Base-by-base conservation (phyloP, 225 moss, liverwort and hornwort genomes). In the Bryoerythrophyllum caledonicum region DNA sequence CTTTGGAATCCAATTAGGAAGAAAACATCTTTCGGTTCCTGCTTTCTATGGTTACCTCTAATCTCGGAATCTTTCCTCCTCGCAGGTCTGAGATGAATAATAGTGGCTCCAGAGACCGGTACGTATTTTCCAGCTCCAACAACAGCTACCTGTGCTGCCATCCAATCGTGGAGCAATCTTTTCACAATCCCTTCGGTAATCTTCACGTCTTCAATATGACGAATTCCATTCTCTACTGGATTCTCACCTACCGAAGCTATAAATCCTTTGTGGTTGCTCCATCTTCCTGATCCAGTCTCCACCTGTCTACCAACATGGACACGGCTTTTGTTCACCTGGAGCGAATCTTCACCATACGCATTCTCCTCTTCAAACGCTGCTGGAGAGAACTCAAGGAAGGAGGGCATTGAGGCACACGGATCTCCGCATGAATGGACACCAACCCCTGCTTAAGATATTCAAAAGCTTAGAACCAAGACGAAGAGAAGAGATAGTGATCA, bases 121-220 rank as follows among this genome's bases (percentile, higher is more conserved):
- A 99, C 81, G 75, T 76, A 76, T 61, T 86, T 86, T 35, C 78
- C 67, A 78, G 71, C 71, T 64, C 71, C 74, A 53, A 65, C 30
- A 67, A 83, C 75, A 77, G 87, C 81, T 74, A 81, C 78, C 86
- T 99, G 95, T 52, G 90, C 91, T 80, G 85, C 84, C 80, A 93
- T 41, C 99, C 99, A 99, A n/a, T 81, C 85, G 63, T 81, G 78
- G 53, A 99, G 75, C 60, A 95, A 68, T 32, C 60, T 77, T 72
- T 34, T 81, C 49, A 81, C 77, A 30, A 68, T 63, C 51, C 63
- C 81, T 19, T 81, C 79, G 20, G 51, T 68, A 41, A 67, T 64
- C 53, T 79, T 83, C 70, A 81, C 10, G 23, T 57, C 81, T 71
- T 76, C 68, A 68, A 63, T 46, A 76, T 64, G 49, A 59, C 78